phyloP scores from a whole-genome alignment of 371 early-diverging fungal species.

The Dichotomocladium elegans region DNA sequence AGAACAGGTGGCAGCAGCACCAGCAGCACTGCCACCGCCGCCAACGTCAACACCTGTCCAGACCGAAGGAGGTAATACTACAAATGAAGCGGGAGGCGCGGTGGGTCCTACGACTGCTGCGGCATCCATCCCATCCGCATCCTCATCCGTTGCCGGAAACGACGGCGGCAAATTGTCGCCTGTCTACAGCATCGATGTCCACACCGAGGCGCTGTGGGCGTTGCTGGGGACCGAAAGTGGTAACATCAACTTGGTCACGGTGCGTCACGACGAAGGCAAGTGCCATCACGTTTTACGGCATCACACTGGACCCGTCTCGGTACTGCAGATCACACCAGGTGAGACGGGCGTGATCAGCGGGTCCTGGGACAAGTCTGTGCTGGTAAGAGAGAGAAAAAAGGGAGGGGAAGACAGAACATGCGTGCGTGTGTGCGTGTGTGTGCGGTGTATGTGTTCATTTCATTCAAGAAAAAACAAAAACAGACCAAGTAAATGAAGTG shows the following conservation, averaged over 20 bases:
- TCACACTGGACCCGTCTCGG: conserved; percentile 84
- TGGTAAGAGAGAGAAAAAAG: conserved; percentile 59
- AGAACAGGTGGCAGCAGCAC: conserved; percentile 40
- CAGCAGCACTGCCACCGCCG: background rate
- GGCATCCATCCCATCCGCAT: background rate
- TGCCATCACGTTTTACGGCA: conserved; percentile 72
- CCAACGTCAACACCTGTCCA: background rate
- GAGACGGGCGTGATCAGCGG: conserved; percentile 83
- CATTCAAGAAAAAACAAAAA: too few species aligned
- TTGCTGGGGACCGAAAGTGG: conserved; percentile 84
- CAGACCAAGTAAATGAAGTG: too few species aligned
- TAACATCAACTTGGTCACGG: conserved; percentile 79
- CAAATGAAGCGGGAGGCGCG: too few species aligned
- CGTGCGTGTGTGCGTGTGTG: too few species aligned
- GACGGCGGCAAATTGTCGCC: conserved; percentile 69
- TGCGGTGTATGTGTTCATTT: too few species aligned
- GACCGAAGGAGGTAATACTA: too few species aligned
- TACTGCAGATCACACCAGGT: conserved; percentile 69
- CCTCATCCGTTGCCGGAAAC: background rate
- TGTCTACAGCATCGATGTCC: conserved; percentile 86
- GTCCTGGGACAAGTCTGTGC: conserved; percentile 84
- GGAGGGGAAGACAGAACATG: too few species aligned
- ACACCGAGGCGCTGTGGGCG: conserved; percentile 88
- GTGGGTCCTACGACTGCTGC: background rate
- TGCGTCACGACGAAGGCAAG: conserved; percentile 92